Evolutionary conservation across 306 rosid genomes (phyloP), one percentile per base, ranked within the genome.

Genomic region (Fragaria iinumae): DNA sequence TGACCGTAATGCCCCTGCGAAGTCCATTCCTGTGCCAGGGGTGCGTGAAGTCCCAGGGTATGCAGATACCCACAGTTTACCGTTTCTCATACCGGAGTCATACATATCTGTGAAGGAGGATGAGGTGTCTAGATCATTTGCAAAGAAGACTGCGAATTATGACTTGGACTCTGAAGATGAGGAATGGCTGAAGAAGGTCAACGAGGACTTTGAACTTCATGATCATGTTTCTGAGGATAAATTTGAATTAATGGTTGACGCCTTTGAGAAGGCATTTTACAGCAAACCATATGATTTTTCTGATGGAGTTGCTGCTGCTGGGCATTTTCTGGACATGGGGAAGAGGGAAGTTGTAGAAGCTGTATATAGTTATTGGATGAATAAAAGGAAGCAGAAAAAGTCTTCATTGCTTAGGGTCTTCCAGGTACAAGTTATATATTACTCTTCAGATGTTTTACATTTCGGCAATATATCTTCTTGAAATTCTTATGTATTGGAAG

Each of bases 161-260:
- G 98, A 93, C 81, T 78, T 93, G 91, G 98, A 93, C 71, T 87
- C 88, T 17, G 97, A 86, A 43, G 98, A 93, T 57, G 98, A 93
- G 81, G 83, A 77, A 63, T 93, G 97, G 96, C 80, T 90, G 34
- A 78, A 67, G 53, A 83, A 80, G 77, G 83, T 89, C 43, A 91
- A 90, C 63, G 4, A 69, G 1, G 83, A 84, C 72, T 82, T 66
- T 53, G 80, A 64, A 57, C 72, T 60, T 67, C 83, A 64, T 63
- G 91, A 83, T 71, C 70, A 56, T 77, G 63, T 93, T 64, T 84
- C 88, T 0, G 81, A 55, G 88, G 90, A 90, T 69, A 74, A 64
- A 47, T 93, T 91, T 79, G 96, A 93, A 85, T 79, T 84, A 59
- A 89, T 89, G 81, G 36, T 91, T 65, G 94, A 90, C 80, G 82